Evolutionary conservation across 116 monocot species (phyloP).

Genomic region (Cymodocea nodosa): DNA sequence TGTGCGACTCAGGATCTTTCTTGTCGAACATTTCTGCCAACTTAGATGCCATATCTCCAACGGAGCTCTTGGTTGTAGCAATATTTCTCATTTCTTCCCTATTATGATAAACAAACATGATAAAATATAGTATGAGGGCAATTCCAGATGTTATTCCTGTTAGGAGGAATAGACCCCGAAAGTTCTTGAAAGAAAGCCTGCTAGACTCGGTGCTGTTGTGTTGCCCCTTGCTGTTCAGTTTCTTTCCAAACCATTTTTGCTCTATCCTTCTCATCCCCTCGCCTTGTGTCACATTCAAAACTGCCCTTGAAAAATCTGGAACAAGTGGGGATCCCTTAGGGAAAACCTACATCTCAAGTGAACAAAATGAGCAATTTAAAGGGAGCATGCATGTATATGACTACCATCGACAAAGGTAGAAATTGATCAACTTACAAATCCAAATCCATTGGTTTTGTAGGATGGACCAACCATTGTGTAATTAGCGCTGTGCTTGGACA

Average conservation of each 20-base stretch:
- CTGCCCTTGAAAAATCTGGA: slow-evolving; percentile 34
- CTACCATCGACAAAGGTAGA: neutral
- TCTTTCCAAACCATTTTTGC: slow-evolving; percentile 26
- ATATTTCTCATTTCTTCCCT: slow-evolving; percentile 10
- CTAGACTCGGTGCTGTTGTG: slow-evolving; percentile 6
- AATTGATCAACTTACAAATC: slow-evolving; percentile 22
- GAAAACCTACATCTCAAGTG: slow-evolving; percentile 22
- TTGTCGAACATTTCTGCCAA: neutral
- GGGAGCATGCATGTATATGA: neutral
- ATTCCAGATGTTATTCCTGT: slow-evolving; percentile 23
- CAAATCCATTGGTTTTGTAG: slow-evolving; percentile 25
- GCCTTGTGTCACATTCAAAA: slow-evolving; percentile 34
- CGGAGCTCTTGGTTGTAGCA: neutral
- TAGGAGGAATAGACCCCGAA: slow-evolving; percentile 53
- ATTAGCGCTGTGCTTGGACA: slow-evolving; percentile 6
- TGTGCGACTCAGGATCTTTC: neutral
- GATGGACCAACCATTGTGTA: slow-evolving; percentile 17
- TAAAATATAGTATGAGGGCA: slow-evolving; percentile 13
- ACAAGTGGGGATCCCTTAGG: slow-evolving; percentile 39
- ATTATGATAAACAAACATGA: slow-evolving; percentile 19
- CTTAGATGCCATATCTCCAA: neutral
- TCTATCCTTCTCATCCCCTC: slow-evolving; percentile 21
- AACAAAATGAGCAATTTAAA: neutral
- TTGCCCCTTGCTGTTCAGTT: slow-evolving; percentile 7
- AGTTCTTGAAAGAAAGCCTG: slow-evolving; percentile 22